These are phyloP conservation scores for Solanum bukasovii DNA, from an alignment of 257 asterid species.

Conservation along the genomic window DNA sequence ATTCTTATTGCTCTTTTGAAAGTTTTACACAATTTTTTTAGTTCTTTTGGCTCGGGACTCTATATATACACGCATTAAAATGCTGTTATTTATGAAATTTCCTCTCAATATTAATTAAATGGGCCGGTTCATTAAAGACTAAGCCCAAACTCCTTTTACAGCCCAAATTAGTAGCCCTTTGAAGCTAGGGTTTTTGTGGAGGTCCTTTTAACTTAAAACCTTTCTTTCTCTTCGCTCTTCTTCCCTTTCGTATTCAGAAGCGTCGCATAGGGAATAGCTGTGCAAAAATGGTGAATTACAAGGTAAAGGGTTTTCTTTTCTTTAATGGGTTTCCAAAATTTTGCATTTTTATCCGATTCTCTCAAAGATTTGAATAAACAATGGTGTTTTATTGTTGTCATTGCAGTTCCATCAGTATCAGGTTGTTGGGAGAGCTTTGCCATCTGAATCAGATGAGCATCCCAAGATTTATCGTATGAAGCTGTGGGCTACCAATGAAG, in stretches of 20 bases:
- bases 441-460: constrained; percentile 67
- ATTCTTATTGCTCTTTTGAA: too few relatives aligned
- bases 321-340: background rate
- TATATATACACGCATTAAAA: too few relatives aligned
- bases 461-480: constrained; percentile 90
- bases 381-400: background rate
- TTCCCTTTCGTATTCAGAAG: background rate
- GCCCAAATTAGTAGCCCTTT: background rate
- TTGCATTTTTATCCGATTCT: background rate
- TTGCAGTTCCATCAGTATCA: constrained; percentile 80
- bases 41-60: too few relatives aligned
- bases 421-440: constrained; percentile 84
- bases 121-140: too few relatives aligned
- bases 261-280: background rate
- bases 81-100: too few relatives aligned
- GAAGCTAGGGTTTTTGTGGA: background rate
- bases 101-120: too few relatives aligned
- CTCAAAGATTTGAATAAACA: background rate
- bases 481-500: constrained; percentile 22
- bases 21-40: too few relatives aligned
- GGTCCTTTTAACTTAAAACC: background rate
- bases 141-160: background rate
- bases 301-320: constrained; percentile 3
- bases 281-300: constrained; percentile 37
- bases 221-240: background rate